phyloP scores from a whole-genome alignment of 2,329 filamentous ascomycete species.

The Pseudopithomyces maydicus region DNA sequence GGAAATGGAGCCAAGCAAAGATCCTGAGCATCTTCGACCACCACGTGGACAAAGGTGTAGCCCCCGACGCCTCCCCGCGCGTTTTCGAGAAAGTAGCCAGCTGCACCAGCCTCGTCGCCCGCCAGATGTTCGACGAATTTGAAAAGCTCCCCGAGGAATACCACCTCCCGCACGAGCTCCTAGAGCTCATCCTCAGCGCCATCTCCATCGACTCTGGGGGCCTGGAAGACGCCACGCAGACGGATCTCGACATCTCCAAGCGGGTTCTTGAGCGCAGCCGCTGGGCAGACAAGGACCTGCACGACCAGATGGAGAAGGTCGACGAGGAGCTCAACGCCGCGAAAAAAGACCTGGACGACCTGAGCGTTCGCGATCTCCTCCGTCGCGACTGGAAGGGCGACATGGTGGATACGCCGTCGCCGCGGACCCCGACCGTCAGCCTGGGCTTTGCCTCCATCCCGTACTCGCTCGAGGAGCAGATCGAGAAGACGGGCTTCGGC shows the following conservation, averaged over 20 bases:
- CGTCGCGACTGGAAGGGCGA: slow-evolving; percentile 56
- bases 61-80: slow-evolving; percentile 49
- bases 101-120: slow-evolving; percentile 53
- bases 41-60: slow-evolving; percentile 50
- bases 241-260: slow-evolving; percentile 46
- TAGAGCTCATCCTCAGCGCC: slow-evolving; percentile 54
- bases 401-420: slow-evolving; percentile 53
- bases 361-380: slow-evolving; percentile 52
- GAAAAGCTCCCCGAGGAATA: slow-evolving; percentile 52
- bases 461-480: slow-evolving; percentile 53
- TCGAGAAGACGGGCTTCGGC: slow-evolving; percentile 52
- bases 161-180: slow-evolving; percentile 55
- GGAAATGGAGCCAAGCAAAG: slow-evolving; percentile 51
- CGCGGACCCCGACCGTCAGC: slow-evolving; percentile 52
- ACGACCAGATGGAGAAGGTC: slow-evolving; percentile 50
- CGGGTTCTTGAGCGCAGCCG: slow-evolving; percentile 50
- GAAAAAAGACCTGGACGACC: slow-evolving; percentile 50
- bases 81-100: slow-evolving; percentile 52
- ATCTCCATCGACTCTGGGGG: slow-evolving; percentile 55
- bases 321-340: slow-evolving; percentile 47
- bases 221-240: slow-evolving; percentile 46
- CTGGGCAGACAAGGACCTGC: slow-evolving; percentile 47
- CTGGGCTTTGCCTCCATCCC: slow-evolving; percentile 55
- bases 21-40: slow-evolving; percentile 56
- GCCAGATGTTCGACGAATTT: slow-evolving; percentile 54